phyloP scores from a whole-genome alignment of 805 yeast species.

The Kodamaea laetipori region DNA sequence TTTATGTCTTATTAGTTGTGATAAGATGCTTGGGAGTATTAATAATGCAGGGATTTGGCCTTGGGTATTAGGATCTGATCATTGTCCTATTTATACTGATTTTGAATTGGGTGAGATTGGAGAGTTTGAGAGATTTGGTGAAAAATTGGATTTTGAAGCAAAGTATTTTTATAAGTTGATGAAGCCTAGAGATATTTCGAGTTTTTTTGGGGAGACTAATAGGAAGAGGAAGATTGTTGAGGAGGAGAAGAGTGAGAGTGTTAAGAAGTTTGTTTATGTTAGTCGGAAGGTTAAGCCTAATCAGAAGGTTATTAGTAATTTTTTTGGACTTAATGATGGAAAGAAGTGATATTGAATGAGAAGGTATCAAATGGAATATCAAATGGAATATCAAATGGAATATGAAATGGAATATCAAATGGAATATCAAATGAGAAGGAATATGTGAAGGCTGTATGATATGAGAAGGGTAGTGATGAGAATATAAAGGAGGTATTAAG shows the following conservation, averaged over 20 bases:
- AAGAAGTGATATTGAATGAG: no score
- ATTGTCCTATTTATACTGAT: constrained; percentile 87
- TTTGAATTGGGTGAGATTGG: constrained; percentile 33
- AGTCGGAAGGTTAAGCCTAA: constrained; percentile 20
- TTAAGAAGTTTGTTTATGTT: constrained; percentile 17
- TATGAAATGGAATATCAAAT: no score
- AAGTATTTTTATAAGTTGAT: constrained; percentile 21
- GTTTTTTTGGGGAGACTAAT: constrained; percentile 25
- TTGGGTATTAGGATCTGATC: constrained; percentile 82
- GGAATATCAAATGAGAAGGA: no score
- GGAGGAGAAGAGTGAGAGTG: not conserved
- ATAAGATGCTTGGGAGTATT: constrained; percentile 32
- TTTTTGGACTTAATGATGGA: constrained; percentile 1
- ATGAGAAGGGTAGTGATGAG: no score
- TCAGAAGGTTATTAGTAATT: constrained; percentile 5
- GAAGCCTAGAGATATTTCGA: constrained; percentile 36
- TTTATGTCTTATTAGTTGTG: constrained; percentile 57
- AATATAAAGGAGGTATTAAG: no score
- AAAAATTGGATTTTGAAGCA: constrained; percentile 25
- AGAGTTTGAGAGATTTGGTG: not conserved
- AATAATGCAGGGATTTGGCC: constrained; percentile 63
- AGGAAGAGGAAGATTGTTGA: not conserved
- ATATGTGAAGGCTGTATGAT: no score
- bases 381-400: no score
- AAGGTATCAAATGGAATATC: no score